These are phyloP conservation scores for Abrus pulchellus DNA, from an alignment of 306 rosid species.

Conservation along the genomic window DNA sequence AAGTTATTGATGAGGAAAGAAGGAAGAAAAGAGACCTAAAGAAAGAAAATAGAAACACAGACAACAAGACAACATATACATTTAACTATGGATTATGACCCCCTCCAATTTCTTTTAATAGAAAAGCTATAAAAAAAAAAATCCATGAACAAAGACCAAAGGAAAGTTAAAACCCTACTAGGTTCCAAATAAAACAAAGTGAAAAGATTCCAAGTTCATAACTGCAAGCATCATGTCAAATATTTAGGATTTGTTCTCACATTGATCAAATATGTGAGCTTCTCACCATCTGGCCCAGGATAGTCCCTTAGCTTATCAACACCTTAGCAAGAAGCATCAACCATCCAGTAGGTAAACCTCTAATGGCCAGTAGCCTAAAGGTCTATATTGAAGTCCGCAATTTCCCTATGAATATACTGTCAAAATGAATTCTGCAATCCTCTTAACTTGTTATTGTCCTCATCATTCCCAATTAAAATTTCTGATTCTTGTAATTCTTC, in stretches of 20 bases:
- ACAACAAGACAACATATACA: not conserved
- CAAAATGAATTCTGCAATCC: not conserved
- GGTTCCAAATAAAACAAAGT: not conserved
- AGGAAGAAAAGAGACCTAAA: not conserved
- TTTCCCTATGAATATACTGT: not conserved
- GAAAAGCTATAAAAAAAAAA: not conserved
- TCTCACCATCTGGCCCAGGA: conserved; percentile 7
- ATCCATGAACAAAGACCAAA: conserved; percentile 11
- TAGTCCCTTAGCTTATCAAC: not conserved
- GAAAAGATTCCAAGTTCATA: not conserved
- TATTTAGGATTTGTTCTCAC: not conserved
- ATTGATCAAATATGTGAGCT: not conserved
- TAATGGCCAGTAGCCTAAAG: not conserved
- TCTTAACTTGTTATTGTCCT: not conserved
- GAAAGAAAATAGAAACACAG: conserved; percentile 6
- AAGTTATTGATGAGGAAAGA: not conserved
- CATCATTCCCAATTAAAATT: conserved; percentile 3
- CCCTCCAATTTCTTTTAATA: conserved; percentile 4
- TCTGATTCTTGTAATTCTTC: not conserved
- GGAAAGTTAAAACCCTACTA: conserved; percentile 13
- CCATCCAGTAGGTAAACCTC: not conserved
- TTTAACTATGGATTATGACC: conserved; percentile 1
- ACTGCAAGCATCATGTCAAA: not conserved
- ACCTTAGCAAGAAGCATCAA: not conserved
- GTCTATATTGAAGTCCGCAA: not conserved